These are phyloP conservation scores for Arabis alpina DNA, from an alignment of 345 rosid species.

Conservation along the genomic window DNA sequence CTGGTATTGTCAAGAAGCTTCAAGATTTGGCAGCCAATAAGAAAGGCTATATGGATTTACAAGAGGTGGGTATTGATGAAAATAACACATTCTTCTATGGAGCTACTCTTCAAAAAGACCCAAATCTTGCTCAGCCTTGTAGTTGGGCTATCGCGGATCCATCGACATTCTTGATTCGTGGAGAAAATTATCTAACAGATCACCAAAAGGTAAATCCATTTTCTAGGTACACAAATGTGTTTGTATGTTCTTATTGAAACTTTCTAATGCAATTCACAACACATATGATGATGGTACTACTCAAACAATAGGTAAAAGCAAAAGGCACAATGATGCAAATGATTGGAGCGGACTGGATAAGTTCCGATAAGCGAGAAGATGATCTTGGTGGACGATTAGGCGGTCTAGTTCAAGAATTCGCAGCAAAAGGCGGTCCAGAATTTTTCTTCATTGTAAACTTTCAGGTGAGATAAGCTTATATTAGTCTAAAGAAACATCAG, in stretches of 20 bases:
- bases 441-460: slow-evolving; percentile 86
- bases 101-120: slow-evolving; percentile 70
- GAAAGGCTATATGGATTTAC: slow-evolving; percentile 77
- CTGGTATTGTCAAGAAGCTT: slow-evolving; percentile 71
- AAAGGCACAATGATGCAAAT: slow-evolving; percentile 72
- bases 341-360: slow-evolving; percentile 97
- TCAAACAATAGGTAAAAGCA: slow-evolving; percentile 61
- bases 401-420: slow-evolving; percentile 70
- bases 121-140: slow-evolving; percentile 60
- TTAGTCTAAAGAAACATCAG: background rate
- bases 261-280: background rate
- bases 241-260: slow-evolving; percentile 1
- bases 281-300: slow-evolving; percentile 8
- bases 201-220: slow-evolving; percentile 58
- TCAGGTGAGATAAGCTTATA: slow-evolving; percentile 53
- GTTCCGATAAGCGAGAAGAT: slow-evolving; percentile 73
- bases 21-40: slow-evolving; percentile 77
- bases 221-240: background rate
- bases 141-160: slow-evolving; percentile 82
- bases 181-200: slow-evolving; percentile 70
- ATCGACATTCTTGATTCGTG: slow-evolving; percentile 76
- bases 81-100: slow-evolving; percentile 55
- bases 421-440: slow-evolving; percentile 62
- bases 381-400: slow-evolving; percentile 71
- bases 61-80: slow-evolving; percentile 52